These are phyloP conservation scores for Cicer yamashitae DNA, from an alignment of 306 rosid genomes.

Conservation along the genomic window DNA sequence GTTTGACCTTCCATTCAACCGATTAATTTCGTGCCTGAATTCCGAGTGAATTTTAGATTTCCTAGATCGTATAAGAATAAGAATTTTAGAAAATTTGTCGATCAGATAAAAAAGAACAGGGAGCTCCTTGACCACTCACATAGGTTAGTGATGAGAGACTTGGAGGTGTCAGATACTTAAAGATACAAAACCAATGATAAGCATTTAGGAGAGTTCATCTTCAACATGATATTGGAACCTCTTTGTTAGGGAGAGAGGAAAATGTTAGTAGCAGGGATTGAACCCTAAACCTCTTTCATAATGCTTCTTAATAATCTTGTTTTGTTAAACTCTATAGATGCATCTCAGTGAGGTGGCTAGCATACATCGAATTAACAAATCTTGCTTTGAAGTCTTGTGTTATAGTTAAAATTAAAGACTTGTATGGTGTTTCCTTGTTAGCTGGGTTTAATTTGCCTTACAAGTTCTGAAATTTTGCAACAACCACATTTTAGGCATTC, in stretches of 20 bases:
- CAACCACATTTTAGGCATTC: slow-evolving; percentile 22
- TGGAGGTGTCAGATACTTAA: not conserved
- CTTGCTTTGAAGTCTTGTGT: slow-evolving; percentile 11
- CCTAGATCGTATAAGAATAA: not conserved
- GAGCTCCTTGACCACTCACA: not conserved
- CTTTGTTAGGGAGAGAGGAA: not conserved
- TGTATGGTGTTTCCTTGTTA: slow-evolving; percentile 36
- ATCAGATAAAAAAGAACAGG: not conserved
- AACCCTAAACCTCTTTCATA: too few relatives aligned
- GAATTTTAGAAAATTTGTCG: not conserved
- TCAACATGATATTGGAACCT: not conserved
- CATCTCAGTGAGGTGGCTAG: not conserved
- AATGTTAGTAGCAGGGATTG: too few relatives aligned
- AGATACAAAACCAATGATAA: not conserved
- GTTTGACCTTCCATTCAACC: too few relatives aligned
- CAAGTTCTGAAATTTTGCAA: slow-evolving; percentile 18
- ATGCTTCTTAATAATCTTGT: not conserved
- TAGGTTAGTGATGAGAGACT: not conserved
- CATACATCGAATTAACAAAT: slow-evolving; percentile 9
- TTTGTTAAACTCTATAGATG: not conserved
- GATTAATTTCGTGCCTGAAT: not conserved
- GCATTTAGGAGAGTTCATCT: not conserved
- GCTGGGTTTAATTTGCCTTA: slow-evolving; percentile 21
- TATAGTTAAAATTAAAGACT: not conserved
- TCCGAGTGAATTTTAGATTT: not conserved